Percentiles rank a stretch among this genome's conserved stretches.
phyloP scores from a whole-genome alignment of 2,329 filamentous ascomycete genomes.

The Scytalidium lignicola region DNA sequence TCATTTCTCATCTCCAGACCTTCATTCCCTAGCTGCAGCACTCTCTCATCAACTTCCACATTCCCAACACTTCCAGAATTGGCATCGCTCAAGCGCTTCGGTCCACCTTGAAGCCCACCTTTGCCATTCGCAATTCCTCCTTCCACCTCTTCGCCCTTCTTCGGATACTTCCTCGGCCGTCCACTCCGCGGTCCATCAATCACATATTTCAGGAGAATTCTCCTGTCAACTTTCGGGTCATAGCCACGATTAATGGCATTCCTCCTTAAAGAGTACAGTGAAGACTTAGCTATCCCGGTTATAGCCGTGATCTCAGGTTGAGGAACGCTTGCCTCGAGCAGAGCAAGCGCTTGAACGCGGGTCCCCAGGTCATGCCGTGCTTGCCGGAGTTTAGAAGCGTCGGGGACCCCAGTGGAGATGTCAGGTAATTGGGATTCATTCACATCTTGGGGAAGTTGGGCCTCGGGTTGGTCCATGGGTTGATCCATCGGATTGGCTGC shows the following conservation, averaged over 20 bases:
- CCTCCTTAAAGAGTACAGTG: not conserved
- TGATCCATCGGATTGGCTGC: not conserved
- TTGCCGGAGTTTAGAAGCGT: not conserved
- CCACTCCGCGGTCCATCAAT: not conserved
- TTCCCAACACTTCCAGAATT: not conserved
- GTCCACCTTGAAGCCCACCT: not conserved
- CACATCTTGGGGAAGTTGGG: not conserved
- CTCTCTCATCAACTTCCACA: not conserved
- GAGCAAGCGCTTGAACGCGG: not conserved
- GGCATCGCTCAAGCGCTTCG: not conserved
- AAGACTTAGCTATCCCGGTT: not conserved
- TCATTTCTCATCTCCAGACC: no score
- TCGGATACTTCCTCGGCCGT: not conserved
- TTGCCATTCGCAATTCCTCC: not conserved
- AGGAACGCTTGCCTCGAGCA: not conserved
- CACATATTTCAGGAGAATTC: not conserved
- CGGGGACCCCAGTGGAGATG: not conserved
- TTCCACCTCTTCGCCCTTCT: not conserved
- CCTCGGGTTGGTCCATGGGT: not conserved
- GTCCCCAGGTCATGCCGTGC: not conserved
- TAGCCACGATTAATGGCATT: constrained; percentile 1
- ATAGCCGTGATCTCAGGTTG: not conserved
- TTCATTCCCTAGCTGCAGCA: not conserved
- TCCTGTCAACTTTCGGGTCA: not conserved
- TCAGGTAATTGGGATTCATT: not conserved